Evolutionary conservation across 2,329 filamentous ascomycete genomes (phyloP).

Genomic region (Ceratocystis cubensis): DNA sequence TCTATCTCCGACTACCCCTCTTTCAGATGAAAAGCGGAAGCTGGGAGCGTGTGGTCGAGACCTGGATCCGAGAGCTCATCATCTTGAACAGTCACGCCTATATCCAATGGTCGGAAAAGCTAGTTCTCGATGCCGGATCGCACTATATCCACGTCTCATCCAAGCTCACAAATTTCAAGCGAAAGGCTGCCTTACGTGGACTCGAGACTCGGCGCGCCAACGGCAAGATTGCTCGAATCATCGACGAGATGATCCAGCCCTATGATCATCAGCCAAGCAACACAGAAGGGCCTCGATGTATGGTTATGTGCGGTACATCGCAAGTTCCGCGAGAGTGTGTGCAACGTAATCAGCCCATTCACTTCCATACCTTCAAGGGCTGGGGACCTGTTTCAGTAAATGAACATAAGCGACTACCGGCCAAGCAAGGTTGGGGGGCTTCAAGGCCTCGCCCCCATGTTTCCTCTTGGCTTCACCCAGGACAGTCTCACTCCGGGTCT

Average conservation of each 20-base stretch:
- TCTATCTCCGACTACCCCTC: neutral
- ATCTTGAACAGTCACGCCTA: neutral
- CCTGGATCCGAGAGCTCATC: conserved; percentile 9
- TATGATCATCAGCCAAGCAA: no score
- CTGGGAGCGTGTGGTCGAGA: conserved; percentile 3
- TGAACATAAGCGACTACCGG: neutral
- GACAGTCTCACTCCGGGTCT: neutral
- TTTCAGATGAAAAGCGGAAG: neutral
- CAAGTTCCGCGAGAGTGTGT: neutral
- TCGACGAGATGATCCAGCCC: neutral
- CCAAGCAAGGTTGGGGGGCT: neutral
- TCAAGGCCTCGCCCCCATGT: no score
- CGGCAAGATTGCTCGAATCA: conserved; percentile 1
- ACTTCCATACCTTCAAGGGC: neutral
- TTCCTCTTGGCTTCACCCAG: neutral
- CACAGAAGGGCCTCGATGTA: neutral
- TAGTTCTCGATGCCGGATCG: neutral
- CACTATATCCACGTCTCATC: neutral
- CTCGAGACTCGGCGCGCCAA: neutral
- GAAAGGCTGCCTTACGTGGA: neutral
- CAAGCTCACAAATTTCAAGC: neutral
- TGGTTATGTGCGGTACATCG: conserved; percentile 5
- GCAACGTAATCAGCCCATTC: neutral
- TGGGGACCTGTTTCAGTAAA: neutral
- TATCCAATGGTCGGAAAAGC: neutral